Evolutionary conservation across 2,329 filamentous ascomycete genomes (phyloP).

Genomic region (Pseudonectria buxi): DNA sequence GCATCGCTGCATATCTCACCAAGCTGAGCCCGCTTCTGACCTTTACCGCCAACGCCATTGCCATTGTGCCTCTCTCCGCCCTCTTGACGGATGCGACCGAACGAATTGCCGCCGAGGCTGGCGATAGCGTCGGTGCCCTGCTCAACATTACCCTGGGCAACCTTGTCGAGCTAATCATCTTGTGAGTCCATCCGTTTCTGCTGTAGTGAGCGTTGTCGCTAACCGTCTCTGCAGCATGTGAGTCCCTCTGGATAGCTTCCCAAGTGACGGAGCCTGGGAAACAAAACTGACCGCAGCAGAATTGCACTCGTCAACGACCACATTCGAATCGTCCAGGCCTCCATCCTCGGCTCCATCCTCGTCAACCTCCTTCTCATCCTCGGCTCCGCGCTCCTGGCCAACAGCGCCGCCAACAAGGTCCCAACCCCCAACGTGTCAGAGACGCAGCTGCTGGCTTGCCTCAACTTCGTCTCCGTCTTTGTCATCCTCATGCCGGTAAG

Average conservation of each 20-base stretch:
- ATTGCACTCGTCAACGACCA: slow-evolving; percentile 50
- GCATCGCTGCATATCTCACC: slow-evolving; percentile 47
- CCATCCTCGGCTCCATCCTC: slow-evolving; percentile 69
- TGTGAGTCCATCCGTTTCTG: slow-evolving; percentile 27
- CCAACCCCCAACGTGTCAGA: slow-evolving; percentile 37
- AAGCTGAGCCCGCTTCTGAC: slow-evolving; percentile 33
- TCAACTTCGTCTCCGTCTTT: slow-evolving; percentile 33
- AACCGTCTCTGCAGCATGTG: slow-evolving; percentile 26
- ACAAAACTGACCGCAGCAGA: slow-evolving; percentile 29
- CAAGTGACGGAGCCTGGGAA: not conserved
- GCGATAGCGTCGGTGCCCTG: slow-evolving; percentile 52
- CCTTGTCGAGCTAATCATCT: slow-evolving; percentile 56
- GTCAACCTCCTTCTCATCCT: slow-evolving; percentile 69
- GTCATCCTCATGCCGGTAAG: slow-evolving; percentile 32
- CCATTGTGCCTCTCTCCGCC: slow-evolving; percentile 52
- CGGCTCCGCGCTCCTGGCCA: slow-evolving; percentile 67
- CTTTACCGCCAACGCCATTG: slow-evolving; percentile 55
- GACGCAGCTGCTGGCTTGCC: slow-evolving; percentile 28
- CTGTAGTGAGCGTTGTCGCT: slow-evolving; percentile 23
- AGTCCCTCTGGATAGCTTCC: slow-evolving; percentile 14
- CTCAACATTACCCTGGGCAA: slow-evolving; percentile 59
- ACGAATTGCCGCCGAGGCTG: slow-evolving; percentile 48
- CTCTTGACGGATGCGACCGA: slow-evolving; percentile 54
- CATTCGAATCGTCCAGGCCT: slow-evolving; percentile 69
- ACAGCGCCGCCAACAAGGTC: slow-evolving; percentile 61